Evolutionary conservation across 1,284 basidiomycete genomes (phyloP).

Genomic region (Puccinia hordei): DNA sequence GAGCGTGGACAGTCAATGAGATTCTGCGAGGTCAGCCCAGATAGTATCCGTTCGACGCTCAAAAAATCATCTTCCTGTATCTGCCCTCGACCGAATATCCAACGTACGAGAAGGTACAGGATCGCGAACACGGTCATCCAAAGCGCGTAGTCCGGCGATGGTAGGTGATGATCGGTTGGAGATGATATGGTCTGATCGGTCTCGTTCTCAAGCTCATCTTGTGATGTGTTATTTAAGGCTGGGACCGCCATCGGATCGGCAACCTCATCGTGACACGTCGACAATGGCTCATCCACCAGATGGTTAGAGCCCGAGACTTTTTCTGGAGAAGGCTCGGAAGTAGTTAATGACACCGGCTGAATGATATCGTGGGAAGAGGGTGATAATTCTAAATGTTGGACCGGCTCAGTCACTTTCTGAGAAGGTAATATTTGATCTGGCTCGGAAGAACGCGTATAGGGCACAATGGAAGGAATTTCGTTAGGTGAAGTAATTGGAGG

Average conservation of each 20-base stretch:
- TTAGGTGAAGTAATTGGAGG: no score
- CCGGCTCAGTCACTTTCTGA: no score
- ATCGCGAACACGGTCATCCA: neutral
- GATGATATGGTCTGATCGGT: neutral
- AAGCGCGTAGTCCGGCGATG: neutral
- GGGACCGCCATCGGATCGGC: no score
- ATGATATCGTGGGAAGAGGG: neutral
- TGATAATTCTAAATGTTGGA: neutral
- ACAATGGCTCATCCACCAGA: no score
- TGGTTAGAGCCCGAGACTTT: no score
- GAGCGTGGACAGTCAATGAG: neutral
- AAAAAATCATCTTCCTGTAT: neutral
- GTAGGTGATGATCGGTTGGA: neutral
- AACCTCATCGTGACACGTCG: neutral
- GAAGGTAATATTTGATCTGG: no score
- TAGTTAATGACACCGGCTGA: neutral
- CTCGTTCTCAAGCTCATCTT: neutral
- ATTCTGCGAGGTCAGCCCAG: neutral
- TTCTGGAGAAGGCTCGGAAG: no score
- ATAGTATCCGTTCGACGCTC: neutral
- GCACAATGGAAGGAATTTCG: no score
- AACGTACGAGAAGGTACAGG: no score
- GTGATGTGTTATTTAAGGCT: no score
- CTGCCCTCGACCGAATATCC: no score
- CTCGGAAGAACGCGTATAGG: no score